Evolutionary conservation across 345 rosid species (phyloP).

Genomic region (Dovyalis caffra): DNA sequence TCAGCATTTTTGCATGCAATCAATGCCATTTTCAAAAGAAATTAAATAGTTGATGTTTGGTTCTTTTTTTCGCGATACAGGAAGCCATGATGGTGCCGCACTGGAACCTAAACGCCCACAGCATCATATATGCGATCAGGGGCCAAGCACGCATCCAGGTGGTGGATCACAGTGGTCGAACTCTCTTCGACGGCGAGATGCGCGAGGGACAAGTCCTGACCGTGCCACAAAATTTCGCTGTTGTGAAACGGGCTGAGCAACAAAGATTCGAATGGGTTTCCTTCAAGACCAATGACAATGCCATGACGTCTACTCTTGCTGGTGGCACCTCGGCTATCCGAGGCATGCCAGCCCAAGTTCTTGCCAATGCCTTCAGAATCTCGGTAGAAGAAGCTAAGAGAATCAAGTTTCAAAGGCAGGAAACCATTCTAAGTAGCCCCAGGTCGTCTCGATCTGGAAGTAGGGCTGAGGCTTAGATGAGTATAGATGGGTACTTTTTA

Average conservation of each 20-base stretch:
- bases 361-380: constrained; percentile 47
- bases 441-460: constrained; percentile 28
- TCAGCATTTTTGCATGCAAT: background rate
- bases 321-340: constrained; percentile 54
- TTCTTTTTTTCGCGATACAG: too few species aligned
- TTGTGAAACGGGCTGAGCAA: constrained; percentile 42
- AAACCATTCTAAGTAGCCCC: constrained; percentile 33
- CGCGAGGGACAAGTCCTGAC: constrained; percentile 54
- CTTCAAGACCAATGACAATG: constrained; percentile 63
- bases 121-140: constrained; percentile 50
- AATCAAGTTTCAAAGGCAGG: constrained; percentile 48
- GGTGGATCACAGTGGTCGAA: constrained; percentile 50
- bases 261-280: constrained; percentile 62
- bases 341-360: constrained; percentile 53
- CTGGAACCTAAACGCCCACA: constrained; percentile 62
- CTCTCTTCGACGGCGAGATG: constrained; percentile 51
- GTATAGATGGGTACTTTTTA: background rate
- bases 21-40: background rate
- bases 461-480: constrained; percentile 47
- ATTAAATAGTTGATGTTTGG: background rate
- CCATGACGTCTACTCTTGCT: constrained; percentile 42
- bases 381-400: constrained; percentile 54
- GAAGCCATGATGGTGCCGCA: constrained; percentile 60
- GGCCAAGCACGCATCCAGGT: constrained; percentile 60
- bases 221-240: constrained; percentile 67